These are phyloP conservation scores for Arachnomyces sp. DNA, from an alignment of 2,329 filamentous ascomycete species.

Conservation along the genomic window DNA sequence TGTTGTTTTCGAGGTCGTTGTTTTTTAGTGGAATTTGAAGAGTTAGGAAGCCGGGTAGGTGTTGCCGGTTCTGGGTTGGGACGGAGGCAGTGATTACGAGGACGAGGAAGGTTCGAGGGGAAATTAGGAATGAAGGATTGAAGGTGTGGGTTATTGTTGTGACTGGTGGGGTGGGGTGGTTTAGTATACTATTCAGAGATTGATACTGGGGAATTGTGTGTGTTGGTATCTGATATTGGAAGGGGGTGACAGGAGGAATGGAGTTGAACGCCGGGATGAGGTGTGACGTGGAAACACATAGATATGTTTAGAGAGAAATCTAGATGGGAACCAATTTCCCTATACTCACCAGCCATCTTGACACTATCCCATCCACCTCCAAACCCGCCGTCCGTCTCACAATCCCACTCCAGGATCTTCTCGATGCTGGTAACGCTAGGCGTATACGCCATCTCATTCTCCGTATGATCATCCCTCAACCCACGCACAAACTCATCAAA, in stretches of 20 bases:
- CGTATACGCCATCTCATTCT: constrained; percentile 36
- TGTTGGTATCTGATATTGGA: no score
- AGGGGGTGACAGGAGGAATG: no score
- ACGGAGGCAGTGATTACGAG: constrained; percentile 23
- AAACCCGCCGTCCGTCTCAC: constrained; percentile 5
- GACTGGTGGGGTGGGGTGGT: constrained; percentile 14
- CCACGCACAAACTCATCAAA: constrained; percentile 33
- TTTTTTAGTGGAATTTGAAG: constrained; percentile 25
- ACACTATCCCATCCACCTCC: constrained; percentile 19
- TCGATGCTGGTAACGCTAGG: constrained; percentile 27
- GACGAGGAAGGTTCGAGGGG: constrained; percentile 26
- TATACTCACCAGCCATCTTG: constrained; percentile 20
- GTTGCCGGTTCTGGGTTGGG: constrained; percentile 1
- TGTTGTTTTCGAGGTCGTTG: constrained; percentile 11
- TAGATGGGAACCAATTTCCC: not conserved
- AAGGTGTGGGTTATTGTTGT: constrained; percentile 31
- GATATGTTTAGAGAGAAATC: not conserved
- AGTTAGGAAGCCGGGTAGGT: constrained; percentile 23
- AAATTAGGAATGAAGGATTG: constrained; percentile 23
- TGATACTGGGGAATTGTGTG: not conserved
- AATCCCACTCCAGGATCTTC: constrained; percentile 22
- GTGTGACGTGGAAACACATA: not conserved
- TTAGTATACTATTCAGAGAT: not conserved
- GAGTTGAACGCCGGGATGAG: no score
- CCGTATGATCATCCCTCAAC: constrained; percentile 30